These are phyloP conservation scores for Hysterangium stoloniferum DNA, from an alignment of 768 basidiomycete species.

Conservation along the genomic window DNA sequence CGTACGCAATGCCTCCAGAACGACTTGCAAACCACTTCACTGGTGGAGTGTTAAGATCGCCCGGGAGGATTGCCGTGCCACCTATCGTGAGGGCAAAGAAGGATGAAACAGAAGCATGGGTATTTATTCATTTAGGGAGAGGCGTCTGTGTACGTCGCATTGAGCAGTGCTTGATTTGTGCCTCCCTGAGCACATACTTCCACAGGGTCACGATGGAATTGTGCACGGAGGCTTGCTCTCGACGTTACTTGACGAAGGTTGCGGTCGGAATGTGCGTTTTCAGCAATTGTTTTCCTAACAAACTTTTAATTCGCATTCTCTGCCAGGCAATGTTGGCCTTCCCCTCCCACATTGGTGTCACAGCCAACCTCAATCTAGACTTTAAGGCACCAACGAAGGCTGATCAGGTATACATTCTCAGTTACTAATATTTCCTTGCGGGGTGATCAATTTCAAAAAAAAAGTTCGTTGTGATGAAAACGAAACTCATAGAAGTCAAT, in stretches of 20 bases:
- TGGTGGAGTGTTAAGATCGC: slow-evolving; percentile 78
- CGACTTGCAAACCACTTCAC: slow-evolving; percentile 77
- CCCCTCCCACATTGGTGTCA: slow-evolving; percentile 87
- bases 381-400: slow-evolving; percentile 87
- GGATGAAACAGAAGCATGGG: slow-evolving; percentile 68
- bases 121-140: slow-evolving; percentile 75
- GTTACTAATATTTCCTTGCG: neutral
- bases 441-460: neutral
- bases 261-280: slow-evolving; percentile 59
- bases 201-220: slow-evolving; percentile 73
- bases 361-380: slow-evolving; percentile 72
- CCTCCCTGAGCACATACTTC: slow-evolving; percentile 4
- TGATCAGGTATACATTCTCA: slow-evolving; percentile 55
- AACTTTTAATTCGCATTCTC: neutral
- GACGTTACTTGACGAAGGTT: slow-evolving; percentile 83
- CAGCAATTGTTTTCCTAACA: neutral
- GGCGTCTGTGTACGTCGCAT: slow-evolving; percentile 56
- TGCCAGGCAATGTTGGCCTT: slow-evolving; percentile 74
- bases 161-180: neutral
- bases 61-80: slow-evolving; percentile 73
- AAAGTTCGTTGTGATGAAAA: slow-evolving; percentile 80
- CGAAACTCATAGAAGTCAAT: slow-evolving; percentile 52
- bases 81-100: slow-evolving; percentile 67
- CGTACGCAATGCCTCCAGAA: slow-evolving; percentile 66
- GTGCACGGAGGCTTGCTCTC: slow-evolving; percentile 90